A percentile compares a stretch with the other conserved stretches of the same genome.
These are phyloP conservation scores for Leptomonas pyrrhocoris DNA, from an alignment of 208 protist genomes.

Conservation along the genomic window DNA sequence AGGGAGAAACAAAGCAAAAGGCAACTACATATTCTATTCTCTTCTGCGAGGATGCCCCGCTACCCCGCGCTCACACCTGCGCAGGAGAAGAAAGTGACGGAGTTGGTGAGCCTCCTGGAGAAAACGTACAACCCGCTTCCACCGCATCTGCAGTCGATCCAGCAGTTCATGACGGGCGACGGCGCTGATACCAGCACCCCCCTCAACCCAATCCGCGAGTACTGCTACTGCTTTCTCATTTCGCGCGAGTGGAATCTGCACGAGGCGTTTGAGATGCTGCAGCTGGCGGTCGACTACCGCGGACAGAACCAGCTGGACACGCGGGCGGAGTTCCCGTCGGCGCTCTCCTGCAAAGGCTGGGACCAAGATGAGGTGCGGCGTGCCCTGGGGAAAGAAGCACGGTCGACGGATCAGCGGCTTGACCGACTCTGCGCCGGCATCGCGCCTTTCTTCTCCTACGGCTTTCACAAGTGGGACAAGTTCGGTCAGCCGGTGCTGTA, in stretches of 20 bases:
- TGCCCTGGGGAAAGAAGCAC: conserved; percentile 3
- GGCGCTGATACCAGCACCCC: conserved; percentile 10
- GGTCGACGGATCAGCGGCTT: conserved; percentile 11
- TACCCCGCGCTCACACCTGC: conserved; percentile 38
- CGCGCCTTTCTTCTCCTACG: conserved; percentile 22
- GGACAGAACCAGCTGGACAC: conserved; percentile 43
- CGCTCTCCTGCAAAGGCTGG: conserved; percentile 52
- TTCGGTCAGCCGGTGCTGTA: conserved; percentile 47
- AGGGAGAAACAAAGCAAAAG: no score
- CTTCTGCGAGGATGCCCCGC: conserved; percentile 9
- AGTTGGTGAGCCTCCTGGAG: conserved; percentile 31
- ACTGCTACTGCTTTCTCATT: conserved; percentile 55
- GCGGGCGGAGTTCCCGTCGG: conserved; percentile 32
- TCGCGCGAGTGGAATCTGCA: conserved; percentile 53
- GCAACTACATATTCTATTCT: no score
- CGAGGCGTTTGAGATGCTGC: conserved; percentile 58
- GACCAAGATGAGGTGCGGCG: conserved; percentile 30
- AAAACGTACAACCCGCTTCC: conserved; percentile 30
- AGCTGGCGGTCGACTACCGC: conserved; percentile 35
- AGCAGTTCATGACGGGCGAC: not conserved
- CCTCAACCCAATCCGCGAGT: conserved; percentile 35
- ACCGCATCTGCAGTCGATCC: not conserved
- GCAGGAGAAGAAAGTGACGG: conserved; percentile 46
- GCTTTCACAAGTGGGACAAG: conserved; percentile 56
- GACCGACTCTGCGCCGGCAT: conserved; percentile 38